Conservation (phyloP, 305 asterid species). For the Solanum aculeatissimum region DNA sequence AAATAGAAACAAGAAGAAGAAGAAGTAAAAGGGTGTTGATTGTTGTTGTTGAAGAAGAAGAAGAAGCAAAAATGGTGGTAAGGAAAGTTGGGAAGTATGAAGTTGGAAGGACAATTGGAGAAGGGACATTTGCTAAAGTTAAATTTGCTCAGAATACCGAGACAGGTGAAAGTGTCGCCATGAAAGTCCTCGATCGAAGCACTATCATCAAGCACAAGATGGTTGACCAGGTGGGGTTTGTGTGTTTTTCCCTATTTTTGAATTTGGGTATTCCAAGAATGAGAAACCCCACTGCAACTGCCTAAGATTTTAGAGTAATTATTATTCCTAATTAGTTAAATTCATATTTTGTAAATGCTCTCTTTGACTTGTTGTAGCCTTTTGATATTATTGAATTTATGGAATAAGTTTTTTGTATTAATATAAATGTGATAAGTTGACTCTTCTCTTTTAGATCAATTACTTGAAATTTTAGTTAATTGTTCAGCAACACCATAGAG, state of each 20-base stretch:
- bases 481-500: not conserved
- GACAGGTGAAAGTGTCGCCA: constrained; percentile 97
- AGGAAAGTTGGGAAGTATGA: constrained; percentile 95
- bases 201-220: constrained; percentile 93
- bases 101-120: constrained; percentile 94
- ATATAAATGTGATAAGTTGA: not conserved
- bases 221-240: constrained; percentile 41
- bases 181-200: constrained; percentile 94
- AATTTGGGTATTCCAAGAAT: not conserved
- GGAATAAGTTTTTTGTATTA: not conserved
- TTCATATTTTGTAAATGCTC: not conserved
- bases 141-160: constrained; percentile 96
- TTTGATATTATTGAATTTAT: not conserved
- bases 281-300: not conserved
- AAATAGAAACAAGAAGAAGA: not conserved
- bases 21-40: not conserved
- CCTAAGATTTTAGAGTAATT: not conserved
- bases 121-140: constrained; percentile 96
- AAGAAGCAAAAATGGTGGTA: constrained; percentile 50
- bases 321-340: not conserved
- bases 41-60: not conserved
- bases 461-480: not conserved
- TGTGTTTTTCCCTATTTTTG: not conserved
- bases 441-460: not conserved
- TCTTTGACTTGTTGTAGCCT: not conserved